Conservation (phyloP, 441 rosid species). For the Pelargonium fulgidum region DNA sequence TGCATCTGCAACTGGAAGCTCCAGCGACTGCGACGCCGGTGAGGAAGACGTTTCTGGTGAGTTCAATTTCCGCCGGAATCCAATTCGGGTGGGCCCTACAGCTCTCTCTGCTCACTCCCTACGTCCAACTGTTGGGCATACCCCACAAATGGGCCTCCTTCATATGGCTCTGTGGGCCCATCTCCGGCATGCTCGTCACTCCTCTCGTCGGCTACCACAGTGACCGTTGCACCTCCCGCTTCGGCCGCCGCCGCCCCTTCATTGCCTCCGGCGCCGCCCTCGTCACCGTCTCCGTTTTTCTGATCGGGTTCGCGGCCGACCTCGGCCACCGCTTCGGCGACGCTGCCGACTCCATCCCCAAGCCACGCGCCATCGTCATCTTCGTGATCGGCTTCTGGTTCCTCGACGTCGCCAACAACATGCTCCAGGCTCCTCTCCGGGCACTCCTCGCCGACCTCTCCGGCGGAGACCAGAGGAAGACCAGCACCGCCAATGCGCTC, state of each 20-base stretch:
- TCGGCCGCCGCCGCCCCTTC: conserved; percentile 90
- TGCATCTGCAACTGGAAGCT: too few relatives aligned
- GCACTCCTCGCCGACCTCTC: conserved; percentile 83
- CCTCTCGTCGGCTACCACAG: conserved; percentile 88
- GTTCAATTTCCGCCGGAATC: conserved; percentile 78
- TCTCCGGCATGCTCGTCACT: conserved; percentile 86
- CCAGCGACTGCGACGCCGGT: conserved; percentile 18
- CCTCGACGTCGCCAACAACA: conserved; percentile 88
- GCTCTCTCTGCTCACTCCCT: conserved; percentile 81
- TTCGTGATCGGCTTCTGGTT: conserved; percentile 89
- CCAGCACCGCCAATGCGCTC: conserved; percentile 53
- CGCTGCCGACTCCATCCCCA: conserved; percentile 21
- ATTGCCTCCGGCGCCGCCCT: conserved; percentile 52
- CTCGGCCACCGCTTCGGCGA: conserved; percentile 63
- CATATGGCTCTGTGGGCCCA: conserved; percentile 90
- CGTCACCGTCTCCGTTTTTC: conserved; percentile 63
- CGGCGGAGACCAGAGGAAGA: conserved; percentile 43
- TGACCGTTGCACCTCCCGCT: conserved; percentile 69
- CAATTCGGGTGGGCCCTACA: conserved; percentile 97
- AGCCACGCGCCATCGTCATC: conserved; percentile 59
- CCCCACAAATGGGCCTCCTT: conserved; percentile 83
- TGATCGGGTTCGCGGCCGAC: conserved; percentile 82
- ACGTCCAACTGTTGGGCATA: conserved; percentile 80
- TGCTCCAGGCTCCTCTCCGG: conserved; percentile 76
- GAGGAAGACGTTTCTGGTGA: conserved; percentile 45